These are phyloP conservation scores for Sporothrix protearum DNA, from an alignment of 2,329 filamentous ascomycete genomes.

Conservation along the genomic window DNA sequence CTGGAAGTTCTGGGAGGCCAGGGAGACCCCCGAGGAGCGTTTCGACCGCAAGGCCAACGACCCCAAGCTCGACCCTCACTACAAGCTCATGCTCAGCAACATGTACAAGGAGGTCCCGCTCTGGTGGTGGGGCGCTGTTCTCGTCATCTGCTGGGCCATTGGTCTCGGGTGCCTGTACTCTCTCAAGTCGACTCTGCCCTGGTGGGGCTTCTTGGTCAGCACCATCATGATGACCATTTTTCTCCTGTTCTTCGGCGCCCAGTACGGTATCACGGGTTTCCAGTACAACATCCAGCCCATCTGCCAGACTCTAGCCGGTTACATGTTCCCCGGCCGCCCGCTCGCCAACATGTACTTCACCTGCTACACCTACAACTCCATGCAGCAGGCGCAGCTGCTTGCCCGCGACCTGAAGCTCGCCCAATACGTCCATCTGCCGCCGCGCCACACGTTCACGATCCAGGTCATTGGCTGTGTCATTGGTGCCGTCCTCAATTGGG, in stretches of 20 bases:
- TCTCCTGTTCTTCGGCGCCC: constrained; percentile 41
- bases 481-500: constrained; percentile 45
- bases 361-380: constrained; percentile 36
- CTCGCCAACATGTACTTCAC: constrained; percentile 46
- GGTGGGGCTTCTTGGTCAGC: constrained; percentile 44
- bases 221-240: constrained; percentile 37
- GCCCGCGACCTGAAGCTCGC: constrained; percentile 39
- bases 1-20: constrained; percentile 23
- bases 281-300: constrained; percentile 39
- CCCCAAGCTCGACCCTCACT: constrained; percentile 36
- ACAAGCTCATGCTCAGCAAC: constrained; percentile 28
- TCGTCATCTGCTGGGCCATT: constrained; percentile 37
- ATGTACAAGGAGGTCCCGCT: constrained; percentile 26
- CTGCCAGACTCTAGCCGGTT: constrained; percentile 49
- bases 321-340: constrained; percentile 42
- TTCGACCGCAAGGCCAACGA: constrained; percentile 23
- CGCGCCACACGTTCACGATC: constrained; percentile 43
- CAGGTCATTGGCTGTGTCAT: constrained; percentile 40
- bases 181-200: constrained; percentile 38
- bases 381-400: constrained; percentile 36
- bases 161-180: constrained; percentile 41
- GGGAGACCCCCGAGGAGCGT: constrained; percentile 26
- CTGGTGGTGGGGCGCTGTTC: constrained; percentile 32
- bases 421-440: constrained; percentile 40
- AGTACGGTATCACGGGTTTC: constrained; percentile 41